Percentiles rank a stretch among this genome's conserved stretches.
These are phyloP conservation scores for Ligustrum vulgare DNA, from an alignment of 257 asterid species.

Conservation along the genomic window DNA sequence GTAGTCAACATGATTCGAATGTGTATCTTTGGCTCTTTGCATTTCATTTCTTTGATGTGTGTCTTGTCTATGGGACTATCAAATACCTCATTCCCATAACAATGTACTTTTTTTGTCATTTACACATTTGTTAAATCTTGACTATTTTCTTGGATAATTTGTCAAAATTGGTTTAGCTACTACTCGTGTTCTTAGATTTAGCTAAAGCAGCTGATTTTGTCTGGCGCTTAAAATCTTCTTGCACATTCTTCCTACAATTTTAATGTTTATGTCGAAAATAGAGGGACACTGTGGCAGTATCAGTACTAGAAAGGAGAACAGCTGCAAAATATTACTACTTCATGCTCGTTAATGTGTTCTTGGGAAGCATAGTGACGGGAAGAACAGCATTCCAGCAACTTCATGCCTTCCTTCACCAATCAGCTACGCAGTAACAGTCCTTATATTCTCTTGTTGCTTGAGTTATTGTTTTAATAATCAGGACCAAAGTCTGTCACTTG, in stretches of 20 bases:
- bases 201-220: slow-evolving; percentile 11
- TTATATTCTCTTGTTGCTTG: neutral
- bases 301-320: slow-evolving; percentile 77
- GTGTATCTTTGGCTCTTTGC: neutral
- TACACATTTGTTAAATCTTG: neutral
- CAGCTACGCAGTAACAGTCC: slow-evolving; percentile 75
- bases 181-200: slow-evolving; percentile 6
- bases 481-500: neutral
- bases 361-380: slow-evolving; percentile 93
- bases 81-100: neutral
- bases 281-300: slow-evolving; percentile 88
- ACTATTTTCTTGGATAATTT: neutral
- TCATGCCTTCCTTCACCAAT: slow-evolving; percentile 81
- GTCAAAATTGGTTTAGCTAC: neutral
- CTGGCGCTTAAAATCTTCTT: slow-evolving; percentile 79
- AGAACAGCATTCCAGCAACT: slow-evolving; percentile 98
- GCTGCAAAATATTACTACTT: slow-evolving; percentile 95
- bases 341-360: slow-evolving; percentile 89
- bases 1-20: neutral
- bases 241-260: slow-evolving; percentile 57
- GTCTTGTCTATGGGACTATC: neutral
- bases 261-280: slow-evolving; percentile 89
- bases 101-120: neutral
- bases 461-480: neutral
- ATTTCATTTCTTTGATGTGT: neutral